Conservation (phyloP, 371 early-diverging fungal species). For the Fennellomyces sp. region DNA sequence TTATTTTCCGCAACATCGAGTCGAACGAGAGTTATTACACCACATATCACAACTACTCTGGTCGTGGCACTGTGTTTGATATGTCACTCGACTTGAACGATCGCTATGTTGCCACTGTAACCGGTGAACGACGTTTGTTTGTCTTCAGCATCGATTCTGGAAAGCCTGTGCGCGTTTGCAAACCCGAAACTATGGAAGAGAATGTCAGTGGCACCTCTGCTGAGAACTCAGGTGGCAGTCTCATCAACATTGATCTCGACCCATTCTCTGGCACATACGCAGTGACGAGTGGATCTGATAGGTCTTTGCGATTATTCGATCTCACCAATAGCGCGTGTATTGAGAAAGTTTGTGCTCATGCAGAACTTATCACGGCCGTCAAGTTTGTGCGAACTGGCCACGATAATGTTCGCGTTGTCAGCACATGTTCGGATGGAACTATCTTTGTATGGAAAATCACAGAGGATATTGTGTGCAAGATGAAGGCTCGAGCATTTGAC, state of each 20-base stretch:
- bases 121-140: conserved; percentile 73
- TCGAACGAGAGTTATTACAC: conserved; percentile 27
- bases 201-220: conserved; percentile 43
- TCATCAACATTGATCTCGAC: conserved; percentile 72
- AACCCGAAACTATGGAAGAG: conserved; percentile 62
- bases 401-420: conserved; percentile 61
- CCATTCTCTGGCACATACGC: conserved; percentile 74
- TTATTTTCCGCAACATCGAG: conserved; percentile 67
- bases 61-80: conserved; percentile 77
- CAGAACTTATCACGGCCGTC: conserved; percentile 79
- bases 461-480: conserved; percentile 53
- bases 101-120: conserved; percentile 64
- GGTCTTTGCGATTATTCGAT: conserved; percentile 77
- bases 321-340: conserved; percentile 67
- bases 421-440: conserved; percentile 81
- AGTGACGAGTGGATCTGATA: conserved; percentile 75
- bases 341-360: conserved; percentile 69
- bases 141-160: conserved; percentile 69
- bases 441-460: conserved; percentile 77
- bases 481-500: conserved; percentile 40
- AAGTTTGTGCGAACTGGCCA: conserved; percentile 55
- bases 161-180: conserved; percentile 64
- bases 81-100: conserved; percentile 66
- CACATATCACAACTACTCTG: conserved; percentile 73
- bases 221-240: conserved; percentile 60